phyloP scores from a whole-genome alignment of 192 early-diverging fungal species.

The Podochytrium sp. region DNA sequence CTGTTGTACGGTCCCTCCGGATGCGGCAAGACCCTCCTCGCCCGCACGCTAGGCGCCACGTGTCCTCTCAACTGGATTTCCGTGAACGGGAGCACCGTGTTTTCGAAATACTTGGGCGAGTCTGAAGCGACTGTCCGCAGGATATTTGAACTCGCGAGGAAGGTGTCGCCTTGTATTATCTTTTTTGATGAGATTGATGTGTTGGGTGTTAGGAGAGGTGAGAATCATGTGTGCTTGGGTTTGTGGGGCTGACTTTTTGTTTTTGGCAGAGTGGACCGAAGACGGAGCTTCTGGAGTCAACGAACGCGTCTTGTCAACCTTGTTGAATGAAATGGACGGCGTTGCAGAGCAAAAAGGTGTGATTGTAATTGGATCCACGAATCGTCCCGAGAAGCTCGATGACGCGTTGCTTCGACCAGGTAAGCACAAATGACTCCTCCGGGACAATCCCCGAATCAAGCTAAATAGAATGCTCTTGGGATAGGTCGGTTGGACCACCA shows the following conservation, averaged over 20 bases:
- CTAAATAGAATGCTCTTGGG: background rate
- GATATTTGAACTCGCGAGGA: slow-evolving; percentile 81
- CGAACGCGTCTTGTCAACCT: slow-evolving; percentile 85
- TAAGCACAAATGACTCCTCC: background rate
- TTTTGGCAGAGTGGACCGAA: slow-evolving; percentile 44
- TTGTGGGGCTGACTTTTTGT: background rate
- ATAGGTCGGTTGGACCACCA: slow-evolving; percentile 79
- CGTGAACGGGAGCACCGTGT: slow-evolving; percentile 86
- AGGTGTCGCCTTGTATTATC: slow-evolving; percentile 86
- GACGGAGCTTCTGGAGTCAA: slow-evolving; percentile 73
- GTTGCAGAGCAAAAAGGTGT: slow-evolving; percentile 81
- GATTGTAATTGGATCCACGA: slow-evolving; percentile 81
- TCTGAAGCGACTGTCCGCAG: slow-evolving; percentile 81
- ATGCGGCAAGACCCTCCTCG: slow-evolving; percentile 89
- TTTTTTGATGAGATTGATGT: slow-evolving; percentile 96
- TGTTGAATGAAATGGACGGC: slow-evolving; percentile 97
- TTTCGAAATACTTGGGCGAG: slow-evolving; percentile 94
- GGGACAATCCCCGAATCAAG: background rate
- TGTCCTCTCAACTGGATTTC: slow-evolving; percentile 83
- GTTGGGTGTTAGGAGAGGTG: slow-evolving; percentile 81
- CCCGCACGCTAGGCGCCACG: slow-evolving; percentile 76
- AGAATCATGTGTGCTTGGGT: background rate
- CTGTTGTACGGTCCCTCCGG: slow-evolving; percentile 90
- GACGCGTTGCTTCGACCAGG: slow-evolving; percentile 84
- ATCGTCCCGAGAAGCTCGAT: slow-evolving; percentile 79